Base-by-base conservation (phyloP, 1,284 basidiomycete species). In the Apiotrichum akiyoshidainum region DNA sequence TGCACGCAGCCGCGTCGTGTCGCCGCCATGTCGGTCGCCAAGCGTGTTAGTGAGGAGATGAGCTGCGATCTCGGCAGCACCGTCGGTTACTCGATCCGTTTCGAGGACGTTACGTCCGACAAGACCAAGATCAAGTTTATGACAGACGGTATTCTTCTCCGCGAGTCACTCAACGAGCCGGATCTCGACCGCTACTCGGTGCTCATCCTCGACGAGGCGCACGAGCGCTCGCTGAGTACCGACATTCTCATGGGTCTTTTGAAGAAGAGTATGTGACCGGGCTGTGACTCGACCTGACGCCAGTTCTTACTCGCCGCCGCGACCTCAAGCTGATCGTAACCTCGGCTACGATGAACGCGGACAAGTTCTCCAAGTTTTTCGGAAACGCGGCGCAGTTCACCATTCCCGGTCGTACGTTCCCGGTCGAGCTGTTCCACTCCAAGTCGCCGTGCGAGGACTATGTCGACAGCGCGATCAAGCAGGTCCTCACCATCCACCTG, bases 381-480 rank as follows among this genome's bases (percentile, higher is more conserved):
- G 95, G 94, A 49, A 90, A 89, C 67, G 94, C 95, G 0, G 94
- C 94, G 0, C 90, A 86, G 46, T 99, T 91, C 78, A 98, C 93
- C 5, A 99, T 99, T 69, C 96, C 96, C 0, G 96, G 96, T 46
- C 87, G 96, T 63, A 98, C 96, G 1, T 99, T 99, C 82, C 96
- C 96, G 0, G 96, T 99, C 57, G 96, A 99, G 74, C 90, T 87
- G 17, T 90, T 89, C 80, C 96, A 97, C 78, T 84, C 90, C 50
- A 98, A 98, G 74, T 93, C 93, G 0, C 96, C 96, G 0, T 98
- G 94, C 72, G 95, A 98, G 72, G 96, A 99, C 73, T 99, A 99
- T 70, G 96, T 99, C 59, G 96, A 99, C 71, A 87, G 89, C 62
- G 90, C 96, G 0, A 94, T 99, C 64, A 99, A 98, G 80, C 94